phyloP scores from a whole-genome alignment of 2,329 filamentous ascomycete genomes.

The Aspergillus sojae region DNA sequence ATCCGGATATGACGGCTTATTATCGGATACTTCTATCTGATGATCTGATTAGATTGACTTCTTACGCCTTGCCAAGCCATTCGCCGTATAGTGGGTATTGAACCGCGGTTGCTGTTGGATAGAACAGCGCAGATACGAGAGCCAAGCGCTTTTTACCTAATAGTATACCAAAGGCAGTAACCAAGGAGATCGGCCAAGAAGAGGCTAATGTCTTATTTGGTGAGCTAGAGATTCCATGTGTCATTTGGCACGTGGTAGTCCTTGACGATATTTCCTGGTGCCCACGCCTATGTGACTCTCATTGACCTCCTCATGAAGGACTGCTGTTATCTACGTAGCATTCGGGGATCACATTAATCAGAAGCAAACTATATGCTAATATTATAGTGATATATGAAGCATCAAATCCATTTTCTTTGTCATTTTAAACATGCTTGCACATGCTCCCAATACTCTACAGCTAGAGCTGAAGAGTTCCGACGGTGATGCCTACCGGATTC shows the following conservation, averaged over 20 bases:
- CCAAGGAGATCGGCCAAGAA: not conserved
- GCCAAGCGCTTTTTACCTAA: not conserved
- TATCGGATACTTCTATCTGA: not conserved
- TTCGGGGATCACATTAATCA: not conserved
- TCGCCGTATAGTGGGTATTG: not conserved
- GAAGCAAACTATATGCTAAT: not conserved
- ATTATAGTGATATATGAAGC: not conserved
- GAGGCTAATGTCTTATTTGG: not conserved
- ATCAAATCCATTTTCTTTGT: not conserved
- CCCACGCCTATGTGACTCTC: not conserved
- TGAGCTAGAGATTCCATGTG: not conserved
- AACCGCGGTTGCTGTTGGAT: not conserved
- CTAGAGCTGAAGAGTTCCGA: constrained; percentile 13
- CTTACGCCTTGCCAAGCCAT: not conserved
- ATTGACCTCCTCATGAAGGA: not conserved
- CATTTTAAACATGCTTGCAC: not conserved
- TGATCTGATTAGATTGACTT: not conserved
- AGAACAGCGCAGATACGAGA: not conserved
- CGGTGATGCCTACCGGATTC: constrained; percentile 23
- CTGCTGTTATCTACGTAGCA: not conserved
- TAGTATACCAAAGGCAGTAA: not conserved
- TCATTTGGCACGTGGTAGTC: not conserved
- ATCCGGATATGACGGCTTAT: not conserved
- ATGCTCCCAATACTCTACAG: constrained; percentile 10
- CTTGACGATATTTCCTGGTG: not conserved